Evolutionary conservation across 225 moss, liverwort and hornwort species (phyloP).

Genomic region (Sphagnum tenellum): DNA sequence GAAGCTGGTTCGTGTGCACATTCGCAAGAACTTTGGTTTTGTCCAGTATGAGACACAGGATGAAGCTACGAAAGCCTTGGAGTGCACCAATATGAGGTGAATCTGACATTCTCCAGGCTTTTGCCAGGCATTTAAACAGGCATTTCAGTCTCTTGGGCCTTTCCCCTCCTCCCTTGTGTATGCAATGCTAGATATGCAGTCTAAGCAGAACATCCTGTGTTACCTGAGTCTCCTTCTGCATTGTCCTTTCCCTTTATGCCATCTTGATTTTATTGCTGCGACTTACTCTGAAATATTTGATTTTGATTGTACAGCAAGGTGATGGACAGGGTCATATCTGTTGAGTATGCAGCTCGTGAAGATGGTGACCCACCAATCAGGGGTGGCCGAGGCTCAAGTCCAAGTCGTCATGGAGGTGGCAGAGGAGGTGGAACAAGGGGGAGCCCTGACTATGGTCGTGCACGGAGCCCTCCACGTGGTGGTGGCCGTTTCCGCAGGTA

Average conservation of each 20-base stretch:
- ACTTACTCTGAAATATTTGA: no score
- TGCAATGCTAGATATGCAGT: no score
- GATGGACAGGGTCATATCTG: slow-evolving; percentile 95
- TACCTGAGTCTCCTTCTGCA: no score
- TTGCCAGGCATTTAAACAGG: no score
- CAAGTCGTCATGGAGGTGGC: slow-evolving; percentile 21
- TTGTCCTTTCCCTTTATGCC: no score
- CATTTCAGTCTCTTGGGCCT: no score
- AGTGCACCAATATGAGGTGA: slow-evolving; percentile 96
- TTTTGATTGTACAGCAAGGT: slow-evolving; percentile 52
- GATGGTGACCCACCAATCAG: slow-evolving; percentile 68
- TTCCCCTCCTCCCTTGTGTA: no score
- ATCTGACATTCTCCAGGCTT: background rate
- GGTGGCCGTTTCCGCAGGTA: slow-evolving; percentile 56
- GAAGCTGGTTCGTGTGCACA: slow-evolving; percentile 89
- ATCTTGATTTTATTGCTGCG: no score
- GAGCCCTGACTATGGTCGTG: slow-evolving; percentile 51
- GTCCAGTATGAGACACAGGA: slow-evolving; percentile 97
- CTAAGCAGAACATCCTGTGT: no score
- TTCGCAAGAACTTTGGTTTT: slow-evolving; percentile 97
- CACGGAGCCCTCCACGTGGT: slow-evolving; percentile 45
- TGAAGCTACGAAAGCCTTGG: slow-evolving; percentile 95
- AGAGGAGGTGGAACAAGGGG: slow-evolving; percentile 43
- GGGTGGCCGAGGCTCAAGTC: slow-evolving; percentile 38
- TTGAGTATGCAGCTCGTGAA: slow-evolving; percentile 99